These are phyloP conservation scores for Selaginella moellendorffii DNA, from an alignment of 75 land plant species.

Conservation along the genomic window DNA sequence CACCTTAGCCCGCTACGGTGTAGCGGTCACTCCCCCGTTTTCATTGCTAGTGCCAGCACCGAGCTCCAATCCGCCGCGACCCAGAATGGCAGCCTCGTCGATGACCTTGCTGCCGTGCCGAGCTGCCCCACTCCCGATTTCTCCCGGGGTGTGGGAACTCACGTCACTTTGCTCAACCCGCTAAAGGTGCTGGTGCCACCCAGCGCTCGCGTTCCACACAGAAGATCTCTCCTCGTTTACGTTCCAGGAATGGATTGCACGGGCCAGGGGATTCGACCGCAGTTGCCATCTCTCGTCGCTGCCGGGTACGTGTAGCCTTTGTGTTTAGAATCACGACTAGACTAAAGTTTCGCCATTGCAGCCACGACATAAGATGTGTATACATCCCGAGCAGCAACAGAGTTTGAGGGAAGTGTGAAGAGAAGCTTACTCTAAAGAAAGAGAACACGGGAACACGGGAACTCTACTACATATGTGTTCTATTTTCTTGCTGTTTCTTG, in stretches of 20 bases:
- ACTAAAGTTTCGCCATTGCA: background rate
- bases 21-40: too few relatives aligned
- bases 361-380: conserved; percentile 28
- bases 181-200: background rate
- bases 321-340: too few relatives aligned
- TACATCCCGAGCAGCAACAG: conserved; percentile 26
- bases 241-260: conserved; percentile 31
- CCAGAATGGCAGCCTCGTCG: too few relatives aligned
- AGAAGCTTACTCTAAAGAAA: too few relatives aligned
- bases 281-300: conserved; percentile 13
- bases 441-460: too few relatives aligned
- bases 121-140: conserved; percentile 22
- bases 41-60: too few relatives aligned
- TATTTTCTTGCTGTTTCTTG: too few relatives aligned
- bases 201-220: too few relatives aligned
- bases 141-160: background rate
- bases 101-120: conserved; percentile 8
- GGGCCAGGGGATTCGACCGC: conserved; percentile 22
- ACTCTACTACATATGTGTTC: too few relatives aligned
- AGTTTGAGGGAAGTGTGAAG: too few relatives aligned
- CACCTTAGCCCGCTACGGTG: too few relatives aligned
- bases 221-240: conserved; percentile 18
- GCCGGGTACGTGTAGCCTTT: conserved; percentile 20
- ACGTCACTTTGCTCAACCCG: conserved; percentile 22
- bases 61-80: too few relatives aligned